Base-by-base conservation (phyloP, 2,329 filamentous ascomycete species). In the Chaetomium sp. region DNA sequence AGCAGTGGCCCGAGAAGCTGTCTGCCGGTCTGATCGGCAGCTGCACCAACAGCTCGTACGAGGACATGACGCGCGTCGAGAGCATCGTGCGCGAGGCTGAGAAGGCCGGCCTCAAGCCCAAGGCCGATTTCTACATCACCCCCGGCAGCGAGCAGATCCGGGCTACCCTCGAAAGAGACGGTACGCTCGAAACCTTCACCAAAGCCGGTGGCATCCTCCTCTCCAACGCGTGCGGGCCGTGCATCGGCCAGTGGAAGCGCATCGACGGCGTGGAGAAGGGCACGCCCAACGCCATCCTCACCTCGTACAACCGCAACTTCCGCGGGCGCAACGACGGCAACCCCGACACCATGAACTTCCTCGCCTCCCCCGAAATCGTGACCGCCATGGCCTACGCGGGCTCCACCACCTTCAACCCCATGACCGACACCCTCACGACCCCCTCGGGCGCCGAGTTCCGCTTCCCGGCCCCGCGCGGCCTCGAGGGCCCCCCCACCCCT, bases 281-380 rank as follows among this genome's bases (percentile, higher is more conserved):
- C 67, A 91, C 93, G 65, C 82, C 87, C 61, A 99, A 99, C 75
- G 95, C 95, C 67, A 98, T 99, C 73, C 87, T 99, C 74, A 94
- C 93, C 10, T 97, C 93, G 0, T 99, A 97, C 82, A 99, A 99
- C 84, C 91, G 95, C 67, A 99, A 99, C 81, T 99, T 99, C 83
- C 91, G 91, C 58, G 94, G 92, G 67, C 91, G 95, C 70, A 99
- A 99, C 77, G 95, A 99, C 75, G 95, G 95, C 68, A 99, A 99
- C 81, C 89, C 91, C 25, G 89, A 90, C 50, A 99, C 95, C 9
- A 97, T 98, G 93, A 99, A 98, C 83, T 99, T 99, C 81, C 86
- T 99, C 60, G 94, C 95, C 10, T 97, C 93, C 0, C 95, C 95
- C 7, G 95, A 99, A 78, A 87, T 99, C 64, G 95, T 99, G 68